Evolutionary conservation across 2,329 filamentous ascomycete species (phyloP).

Genomic region (Calonectria honghensis): DNA sequence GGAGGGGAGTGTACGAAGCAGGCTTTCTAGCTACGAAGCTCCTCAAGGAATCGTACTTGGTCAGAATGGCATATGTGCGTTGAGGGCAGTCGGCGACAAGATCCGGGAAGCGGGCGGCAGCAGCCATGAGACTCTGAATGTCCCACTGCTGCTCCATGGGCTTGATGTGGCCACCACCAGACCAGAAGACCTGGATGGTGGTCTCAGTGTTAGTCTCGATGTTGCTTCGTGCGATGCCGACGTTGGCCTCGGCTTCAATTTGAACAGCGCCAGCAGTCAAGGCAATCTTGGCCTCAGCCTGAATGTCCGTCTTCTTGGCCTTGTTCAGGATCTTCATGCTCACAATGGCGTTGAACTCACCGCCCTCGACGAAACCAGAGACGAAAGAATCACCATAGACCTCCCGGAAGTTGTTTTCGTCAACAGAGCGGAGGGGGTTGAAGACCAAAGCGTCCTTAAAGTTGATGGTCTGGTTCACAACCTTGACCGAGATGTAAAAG

Average conservation of each 20-base stretch:
- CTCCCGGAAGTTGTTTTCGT: neutral
- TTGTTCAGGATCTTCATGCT: slow-evolving; percentile 15
- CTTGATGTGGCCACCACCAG: slow-evolving; percentile 38
- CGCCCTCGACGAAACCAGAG: neutral
- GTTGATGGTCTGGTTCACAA: slow-evolving; percentile 30
- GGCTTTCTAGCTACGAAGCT: slow-evolving; percentile 21
- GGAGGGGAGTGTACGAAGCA: neutral
- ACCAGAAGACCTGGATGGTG: slow-evolving; percentile 32
- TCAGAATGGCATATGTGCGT: slow-evolving; percentile 12
- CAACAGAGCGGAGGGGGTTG: neutral
- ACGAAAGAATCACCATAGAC: neutral
- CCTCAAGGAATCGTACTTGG: slow-evolving; percentile 12
- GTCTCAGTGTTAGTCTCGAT: slow-evolving; percentile 32
- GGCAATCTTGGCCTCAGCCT: neutral
- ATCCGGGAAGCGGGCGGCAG: slow-evolving; percentile 27
- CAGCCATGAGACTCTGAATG: slow-evolving; percentile 29
- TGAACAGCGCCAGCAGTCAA: slow-evolving; percentile 11
- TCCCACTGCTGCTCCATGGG: slow-evolving; percentile 31
- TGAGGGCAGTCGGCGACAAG: slow-evolving; percentile 11
- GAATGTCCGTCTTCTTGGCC: slow-evolving; percentile 6
- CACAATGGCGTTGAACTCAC: slow-evolving; percentile 4
- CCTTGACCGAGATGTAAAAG: slow-evolving; percentile 32
- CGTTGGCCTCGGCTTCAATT: slow-evolving; percentile 15
- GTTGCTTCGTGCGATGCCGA: slow-evolving; percentile 14
- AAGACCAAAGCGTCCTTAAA: slow-evolving; percentile 21